phyloP scores from a whole-genome alignment of 1,284 basidiomycete genomes.

The Moniliella sp. region DNA sequence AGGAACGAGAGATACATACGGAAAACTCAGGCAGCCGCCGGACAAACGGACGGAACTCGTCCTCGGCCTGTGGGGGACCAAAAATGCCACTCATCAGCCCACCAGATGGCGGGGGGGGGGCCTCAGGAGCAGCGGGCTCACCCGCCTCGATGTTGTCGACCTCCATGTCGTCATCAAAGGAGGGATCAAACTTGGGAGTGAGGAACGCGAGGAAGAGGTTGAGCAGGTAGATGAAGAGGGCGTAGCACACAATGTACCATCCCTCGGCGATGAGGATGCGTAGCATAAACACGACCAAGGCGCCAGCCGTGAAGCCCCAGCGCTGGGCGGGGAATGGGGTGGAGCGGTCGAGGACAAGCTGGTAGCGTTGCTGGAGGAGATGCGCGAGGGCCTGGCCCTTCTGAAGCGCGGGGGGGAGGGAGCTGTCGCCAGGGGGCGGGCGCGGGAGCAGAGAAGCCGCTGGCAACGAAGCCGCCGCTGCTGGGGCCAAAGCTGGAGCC shows the following conservation, averaged over 20 bases:
- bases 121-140: conserved; percentile 39
- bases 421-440: too few relatives aligned
- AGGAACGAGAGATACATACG: conserved; percentile 39
- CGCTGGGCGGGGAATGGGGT: conserved; percentile 71
- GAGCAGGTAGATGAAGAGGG: conserved; percentile 31
- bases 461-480: too few relatives aligned
- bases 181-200: conserved; percentile 86
- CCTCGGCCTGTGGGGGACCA: conserved; percentile 10
- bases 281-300: conserved; percentile 59
- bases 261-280: conserved; percentile 69
- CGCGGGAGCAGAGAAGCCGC: too few relatives aligned
- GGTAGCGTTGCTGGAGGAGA: conserved; percentile 34
- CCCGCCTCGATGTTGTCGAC: conserved; percentile 91
- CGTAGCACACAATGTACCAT: conserved; percentile 57
- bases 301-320: conserved; percentile 58
- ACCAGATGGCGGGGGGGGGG: conserved; percentile 8
- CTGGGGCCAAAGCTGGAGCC: too few relatives aligned
- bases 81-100: conserved; percentile 28
- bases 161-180: conserved; percentile 68
- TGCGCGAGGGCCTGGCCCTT: too few relatives aligned
- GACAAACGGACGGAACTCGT: conserved; percentile 54
- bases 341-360: conserved; percentile 64
- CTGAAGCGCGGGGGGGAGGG: too few relatives aligned
- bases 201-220: conserved; percentile 60
- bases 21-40: conserved; percentile 85